These are phyloP conservation scores for Emydomyces testavorans DNA, from an alignment of 2,329 filamentous ascomycete genomes.

Conservation along the genomic window DNA sequence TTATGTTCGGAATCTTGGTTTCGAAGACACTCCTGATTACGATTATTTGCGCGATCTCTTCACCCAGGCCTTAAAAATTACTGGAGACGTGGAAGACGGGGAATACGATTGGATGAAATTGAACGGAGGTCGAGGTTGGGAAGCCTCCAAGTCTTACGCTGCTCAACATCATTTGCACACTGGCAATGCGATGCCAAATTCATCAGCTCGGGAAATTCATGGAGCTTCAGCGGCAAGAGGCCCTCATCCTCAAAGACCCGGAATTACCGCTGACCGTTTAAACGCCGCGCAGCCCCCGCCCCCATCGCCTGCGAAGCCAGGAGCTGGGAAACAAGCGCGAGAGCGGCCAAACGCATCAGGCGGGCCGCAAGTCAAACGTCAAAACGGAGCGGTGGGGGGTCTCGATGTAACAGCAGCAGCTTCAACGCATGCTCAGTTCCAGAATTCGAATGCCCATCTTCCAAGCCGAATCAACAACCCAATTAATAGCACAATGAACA, in stretches of 20 bases:
- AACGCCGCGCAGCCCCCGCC: constrained; percentile 85
- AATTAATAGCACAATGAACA: constrained; percentile 47
- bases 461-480: constrained; percentile 49
- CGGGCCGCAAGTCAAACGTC: constrained; percentile 62
- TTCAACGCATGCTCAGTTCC: constrained; percentile 91
- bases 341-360: constrained; percentile 65
- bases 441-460: constrained; percentile 85
- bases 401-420: constrained; percentile 68
- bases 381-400: constrained; percentile 42
- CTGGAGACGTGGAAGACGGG: constrained; percentile 88
- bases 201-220: constrained; percentile 75
- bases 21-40: constrained; percentile 97
- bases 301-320: constrained; percentile 68
- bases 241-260: constrained; percentile 45
- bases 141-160: constrained; percentile 60
- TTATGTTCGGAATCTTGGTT: constrained; percentile 94
- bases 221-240: constrained; percentile 49
- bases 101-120: constrained; percentile 99
- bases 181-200: constrained; percentile 64
- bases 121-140: constrained; percentile 86
- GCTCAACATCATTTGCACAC: constrained; percentile 67
- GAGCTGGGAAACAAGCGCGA: constrained; percentile 56
- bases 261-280: constrained; percentile 75
- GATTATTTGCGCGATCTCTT: constrained; percentile 95
- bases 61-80: constrained; percentile 88